Evolutionary conservation across 2,329 filamentous ascomycete species (phyloP).

Genomic region (Monilinia aucupariae): DNA sequence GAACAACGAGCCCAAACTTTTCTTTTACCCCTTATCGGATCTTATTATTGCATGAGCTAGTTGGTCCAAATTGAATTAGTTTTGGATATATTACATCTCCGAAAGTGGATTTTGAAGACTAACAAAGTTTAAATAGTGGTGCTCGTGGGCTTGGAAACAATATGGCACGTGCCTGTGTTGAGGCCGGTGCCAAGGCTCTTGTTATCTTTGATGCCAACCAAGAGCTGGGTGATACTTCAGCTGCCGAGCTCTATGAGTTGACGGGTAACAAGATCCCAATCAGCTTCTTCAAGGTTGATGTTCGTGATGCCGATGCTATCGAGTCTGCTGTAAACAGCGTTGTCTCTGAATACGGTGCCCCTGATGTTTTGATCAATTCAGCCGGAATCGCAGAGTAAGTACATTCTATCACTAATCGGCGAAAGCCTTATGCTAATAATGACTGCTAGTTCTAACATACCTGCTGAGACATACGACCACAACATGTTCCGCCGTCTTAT

Average conservation of each 20-base stretch:
- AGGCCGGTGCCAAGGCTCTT: constrained; percentile 68
- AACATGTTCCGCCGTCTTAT: constrained; percentile 73
- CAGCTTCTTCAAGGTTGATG: constrained; percentile 73
- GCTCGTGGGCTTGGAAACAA: constrained; percentile 72
- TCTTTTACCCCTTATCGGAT: neutral
- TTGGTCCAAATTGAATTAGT: neutral
- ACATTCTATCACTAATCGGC: neutral
- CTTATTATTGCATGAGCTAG: neutral
- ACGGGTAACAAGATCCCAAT: constrained; percentile 59
- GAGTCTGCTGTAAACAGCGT: constrained; percentile 63
- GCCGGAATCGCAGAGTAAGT: constrained; percentile 69
- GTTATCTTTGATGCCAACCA: constrained; percentile 74
- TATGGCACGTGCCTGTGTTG: constrained; percentile 72
- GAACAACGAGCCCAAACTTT: neutral
- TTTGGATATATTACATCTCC: neutral
- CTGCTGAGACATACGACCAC: constrained; percentile 69
- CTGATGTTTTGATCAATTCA: constrained; percentile 73
- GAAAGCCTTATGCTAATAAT: neutral
- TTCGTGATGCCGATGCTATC: constrained; percentile 66
- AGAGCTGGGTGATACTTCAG: constrained; percentile 65
- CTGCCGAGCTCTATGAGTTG: constrained; percentile 64
- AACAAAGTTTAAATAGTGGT: constrained; percentile 44
- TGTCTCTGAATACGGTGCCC: constrained; percentile 59
- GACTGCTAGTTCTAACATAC: constrained; percentile 62
- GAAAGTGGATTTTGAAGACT: neutral